A percentile compares a stretch with the other conserved stretches of the same genome.
phyloP scores from a whole-genome alignment of 257 asterid genomes.

The Eucommia ulmoides region DNA sequence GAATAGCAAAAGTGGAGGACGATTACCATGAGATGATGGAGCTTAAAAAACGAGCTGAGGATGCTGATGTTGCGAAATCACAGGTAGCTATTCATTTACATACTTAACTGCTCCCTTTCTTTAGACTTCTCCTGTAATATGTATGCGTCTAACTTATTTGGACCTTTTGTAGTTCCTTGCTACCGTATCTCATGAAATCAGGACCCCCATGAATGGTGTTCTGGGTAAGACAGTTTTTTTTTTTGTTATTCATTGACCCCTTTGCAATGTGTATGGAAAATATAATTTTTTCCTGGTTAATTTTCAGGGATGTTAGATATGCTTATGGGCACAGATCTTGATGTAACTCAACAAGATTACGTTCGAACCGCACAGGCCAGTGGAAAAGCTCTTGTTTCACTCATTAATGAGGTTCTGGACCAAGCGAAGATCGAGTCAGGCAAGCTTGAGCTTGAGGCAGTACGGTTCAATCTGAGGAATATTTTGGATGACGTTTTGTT shows the following conservation, averaged over 20 bases:
- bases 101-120: too few species aligned
- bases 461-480: slow-evolving; percentile 28
- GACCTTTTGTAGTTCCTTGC: slow-evolving; percentile 98
- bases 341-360: slow-evolving; percentile 92
- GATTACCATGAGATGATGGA: slow-evolving; percentile 62
- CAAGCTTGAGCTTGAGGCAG: slow-evolving; percentile 90
- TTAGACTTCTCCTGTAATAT: too few species aligned
- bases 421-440: slow-evolving; percentile 98
- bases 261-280: neutral
- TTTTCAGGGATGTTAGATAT: slow-evolving; percentile 86
- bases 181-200: slow-evolving; percentile 96
- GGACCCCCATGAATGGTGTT: slow-evolving; percentile 99
- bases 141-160: too few species aligned
- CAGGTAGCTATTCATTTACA: too few species aligned
- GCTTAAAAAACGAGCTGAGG: slow-evolving; percentile 85
- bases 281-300: slow-evolving; percentile 5
- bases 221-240: slow-evolving; percentile 45
- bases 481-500: slow-evolving; percentile 40
- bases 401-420: slow-evolving; percentile 90
- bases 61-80: slow-evolving; percentile 88
- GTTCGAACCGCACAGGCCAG: slow-evolving; percentile 96
- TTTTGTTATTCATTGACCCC: neutral
- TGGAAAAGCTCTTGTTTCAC: slow-evolving; percentile 96
- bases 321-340: slow-evolving; percentile 91
- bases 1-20: slow-evolving; percentile 81